These are phyloP conservation scores for Petasospora fabianii DNA, from an alignment of 1,139 yeast species.

Conservation along the genomic window DNA sequence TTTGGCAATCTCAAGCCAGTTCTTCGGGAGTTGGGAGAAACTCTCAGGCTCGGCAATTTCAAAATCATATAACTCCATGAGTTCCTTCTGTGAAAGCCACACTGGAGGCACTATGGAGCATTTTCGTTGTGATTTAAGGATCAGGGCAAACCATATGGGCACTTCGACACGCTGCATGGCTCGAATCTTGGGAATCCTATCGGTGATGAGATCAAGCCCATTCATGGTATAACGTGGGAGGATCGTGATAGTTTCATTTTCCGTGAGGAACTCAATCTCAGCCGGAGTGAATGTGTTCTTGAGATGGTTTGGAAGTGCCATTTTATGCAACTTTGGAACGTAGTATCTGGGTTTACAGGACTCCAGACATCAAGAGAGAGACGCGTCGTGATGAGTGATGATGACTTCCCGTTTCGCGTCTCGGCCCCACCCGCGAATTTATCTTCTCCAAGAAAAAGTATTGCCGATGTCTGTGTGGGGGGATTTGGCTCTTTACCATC, in stretches of 20 bases:
- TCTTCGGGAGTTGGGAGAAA: conserved; percentile 76
- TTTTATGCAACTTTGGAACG: conserved; percentile 23
- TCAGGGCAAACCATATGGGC: conserved; percentile 85
- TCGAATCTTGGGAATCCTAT: conserved; percentile 29
- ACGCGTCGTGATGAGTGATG: too few relatives aligned
- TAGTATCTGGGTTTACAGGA: neutral
- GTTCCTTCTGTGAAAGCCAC: conserved; percentile 67
- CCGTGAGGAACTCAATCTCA: conserved; percentile 83
- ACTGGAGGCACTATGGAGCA: conserved; percentile 84
- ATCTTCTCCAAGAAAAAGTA: too few relatives aligned
- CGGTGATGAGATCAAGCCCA: conserved; percentile 60
- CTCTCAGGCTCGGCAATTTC: conserved; percentile 56
- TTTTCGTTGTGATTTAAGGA: conserved; percentile 78
- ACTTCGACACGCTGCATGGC: conserved; percentile 71
- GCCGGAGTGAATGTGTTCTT: conserved; percentile 64
- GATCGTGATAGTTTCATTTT: conserved; percentile 67
- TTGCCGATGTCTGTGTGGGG: too few relatives aligned
- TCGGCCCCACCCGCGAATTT: too few relatives aligned
- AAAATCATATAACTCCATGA: conserved; percentile 60
- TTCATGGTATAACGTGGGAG: conserved; percentile 74
- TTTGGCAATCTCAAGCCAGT: conserved; percentile 82
- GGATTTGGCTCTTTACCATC: too few relatives aligned
- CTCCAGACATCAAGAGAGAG: too few relatives aligned
- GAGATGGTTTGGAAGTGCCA: conserved; percentile 63
- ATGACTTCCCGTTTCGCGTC: too few relatives aligned